Base-by-base conservation (phyloP, 1,284 basidiomycete genomes). In the Ustilago crameri region DNA sequence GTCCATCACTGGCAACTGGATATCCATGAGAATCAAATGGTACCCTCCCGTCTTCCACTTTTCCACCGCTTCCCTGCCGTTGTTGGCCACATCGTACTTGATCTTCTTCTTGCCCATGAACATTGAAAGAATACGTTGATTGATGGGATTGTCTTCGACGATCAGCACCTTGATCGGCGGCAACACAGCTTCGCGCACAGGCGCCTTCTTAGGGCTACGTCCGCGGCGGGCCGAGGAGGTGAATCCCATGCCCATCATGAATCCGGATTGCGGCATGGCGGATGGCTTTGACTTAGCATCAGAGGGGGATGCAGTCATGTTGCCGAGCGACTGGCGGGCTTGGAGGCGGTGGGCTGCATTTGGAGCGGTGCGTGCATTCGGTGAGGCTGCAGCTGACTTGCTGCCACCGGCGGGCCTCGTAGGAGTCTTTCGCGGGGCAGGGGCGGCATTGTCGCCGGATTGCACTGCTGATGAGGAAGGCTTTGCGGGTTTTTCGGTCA, bases 11-110 rank as follows among this genome's bases (percentile, higher is more conserved):
- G 96, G 96, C 87, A 99, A 92, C 85, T 98, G 95, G 65, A 99
- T 98, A 85, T 99, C 96, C 96, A 99, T 99, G 84, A 99, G 85
- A 64, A 99, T 98, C 52, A 98, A 86, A 86, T 99, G 95, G 84
- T 97, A 99, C 42, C 88, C 90, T 10, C 96, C 96, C 9, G 89
- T 91, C 68, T 88, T 88, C 95, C 96, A 99, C 84, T 97, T 97
- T 73, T 93, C 88, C 9, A 99, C 93, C 0, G 96, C 96, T 84
- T 98, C 95, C 66, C 90, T 88, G 35, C 96, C 96, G 83, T 98
- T 93, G 82, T 91, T 93, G 14, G 96, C 96, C 47, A 95, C 89
- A 72, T 95, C 92, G 85, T 91, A 96, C 83, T 93, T 93, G 84
- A 98, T 96, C 85, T 91, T 92, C 86, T 95, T 97, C 86, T 91